Base-by-base conservation (phyloP, 768 basidiomycete species). In the Agrocybe pediades region DNA sequence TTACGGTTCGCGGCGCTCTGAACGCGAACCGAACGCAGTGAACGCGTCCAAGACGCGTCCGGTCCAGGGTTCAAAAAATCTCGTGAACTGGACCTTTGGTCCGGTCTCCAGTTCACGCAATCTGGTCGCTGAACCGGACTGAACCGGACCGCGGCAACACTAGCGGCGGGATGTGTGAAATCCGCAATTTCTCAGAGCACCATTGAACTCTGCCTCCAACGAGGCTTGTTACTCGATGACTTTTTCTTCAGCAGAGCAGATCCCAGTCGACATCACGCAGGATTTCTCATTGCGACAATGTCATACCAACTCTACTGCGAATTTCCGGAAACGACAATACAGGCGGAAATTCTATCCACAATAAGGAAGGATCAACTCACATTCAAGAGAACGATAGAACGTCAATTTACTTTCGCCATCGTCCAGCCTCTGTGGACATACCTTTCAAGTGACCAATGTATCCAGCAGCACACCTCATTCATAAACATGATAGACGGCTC, bases 131-230 rank as follows among this genome's bases (percentile, higher is more conserved):
- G n/a, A n/a, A n/a, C n/a, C n/a, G n/a, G n/a, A n/a, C n/a, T n/a
- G n/a, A n/a, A n/a, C n/a, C n/a, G n/a, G n/a, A n/a, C n/a, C n/a
- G n/a, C n/a, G n/a, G n/a, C n/a, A n/a, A n/a, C n/a, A n/a, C n/a
- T n/a, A n/a, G n/a, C n/a, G n/a, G 49, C 50, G 15, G 62, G 62
- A 17, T n/a, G n/a, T n/a, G n/a, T n/a, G n/a, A 63, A 63, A 42
- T 58, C 62, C 1, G 48, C 60, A 9, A 51, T 62, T 8, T 48
- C 55, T 2, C 60, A 62, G 21, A 51, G 33, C 2, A 45, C 60
- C 11, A 54, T 56, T 17, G 54, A 58, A 13, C 13, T 30, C 17
- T 55, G 47, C 41, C 16, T 19, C 11, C 33, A 47, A n/a, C n/a
- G 11, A 0, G 45, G 41, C 2, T 25, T 16, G 15, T 39, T 60